phyloP scores from a whole-genome alignment of 352 stramenopile species.

The Globisporangium polare region DNA sequence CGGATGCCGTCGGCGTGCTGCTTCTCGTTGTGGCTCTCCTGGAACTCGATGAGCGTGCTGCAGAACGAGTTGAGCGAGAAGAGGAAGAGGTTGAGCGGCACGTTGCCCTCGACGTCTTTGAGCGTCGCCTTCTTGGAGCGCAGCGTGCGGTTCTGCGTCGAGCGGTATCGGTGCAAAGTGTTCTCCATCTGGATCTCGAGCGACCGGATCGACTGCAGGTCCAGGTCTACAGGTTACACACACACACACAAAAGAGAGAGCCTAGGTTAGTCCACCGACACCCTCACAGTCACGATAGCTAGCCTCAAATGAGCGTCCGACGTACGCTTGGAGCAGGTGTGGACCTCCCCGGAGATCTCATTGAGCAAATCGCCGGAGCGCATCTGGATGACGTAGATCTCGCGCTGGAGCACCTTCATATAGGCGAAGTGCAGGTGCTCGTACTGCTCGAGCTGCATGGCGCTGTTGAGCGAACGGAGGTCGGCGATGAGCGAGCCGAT shows the following conservation, averaged over 20 bases:
- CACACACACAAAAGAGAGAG: background rate
- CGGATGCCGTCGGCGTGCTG: conserved; percentile 42
- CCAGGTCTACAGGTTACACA: conserved; percentile 28
- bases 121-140: conserved; percentile 43
- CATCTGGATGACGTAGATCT: conserved; percentile 80
- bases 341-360: conserved; percentile 63
- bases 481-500: conserved; percentile 63
- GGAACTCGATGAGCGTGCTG: conserved; percentile 67
- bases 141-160: conserved; percentile 51
- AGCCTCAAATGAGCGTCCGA: background rate
- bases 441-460: conserved; percentile 81
- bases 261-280: background rate
- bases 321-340: conserved; percentile 43
- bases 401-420: conserved; percentile 75
- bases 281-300: background rate
- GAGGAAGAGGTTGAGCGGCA: conserved; percentile 76
- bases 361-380: conserved; percentile 56
- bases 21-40: conserved; percentile 61
- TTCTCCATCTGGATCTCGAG: conserved; percentile 69
- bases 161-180: conserved; percentile 58
- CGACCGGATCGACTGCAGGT: conserved; percentile 37
- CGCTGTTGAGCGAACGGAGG: conserved; percentile 63
- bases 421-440: conserved; percentile 64
- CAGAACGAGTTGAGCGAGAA: conserved; percentile 86
- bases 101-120: conserved; percentile 79